phyloP scores from a whole-genome alignment of 805 yeast genomes.

The Henningerozyma blattae region DNA sequence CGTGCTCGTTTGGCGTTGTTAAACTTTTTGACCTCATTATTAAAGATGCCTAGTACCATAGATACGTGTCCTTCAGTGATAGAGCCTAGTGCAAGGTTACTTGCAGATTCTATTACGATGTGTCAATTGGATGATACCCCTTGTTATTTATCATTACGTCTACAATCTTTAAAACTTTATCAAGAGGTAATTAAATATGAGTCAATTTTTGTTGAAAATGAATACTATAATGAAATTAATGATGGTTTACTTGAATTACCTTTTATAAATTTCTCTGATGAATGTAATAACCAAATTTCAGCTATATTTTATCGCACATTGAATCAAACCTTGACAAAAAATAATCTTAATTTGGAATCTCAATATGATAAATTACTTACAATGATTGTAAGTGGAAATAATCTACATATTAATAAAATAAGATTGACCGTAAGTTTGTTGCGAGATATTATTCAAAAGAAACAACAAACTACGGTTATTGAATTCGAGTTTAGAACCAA shows the following conservation, averaged over 20 bases:
- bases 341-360: slow-evolving; percentile 24
- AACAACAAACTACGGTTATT: slow-evolving; percentile 49
- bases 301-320: slow-evolving; percentile 28
- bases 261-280: slow-evolving; percentile 18
- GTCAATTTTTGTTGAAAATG: slow-evolving; percentile 24
- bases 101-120: slow-evolving; percentile 22
- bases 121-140: slow-evolving; percentile 26
- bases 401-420: slow-evolving; percentile 26
- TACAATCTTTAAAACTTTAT: slow-evolving; percentile 34
- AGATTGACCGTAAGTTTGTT: slow-evolving; percentile 33
- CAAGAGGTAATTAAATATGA: slow-evolving; percentile 19
- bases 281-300: slow-evolving; percentile 21
- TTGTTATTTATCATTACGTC: slow-evolving; percentile 31
- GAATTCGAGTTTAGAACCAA: slow-evolving; percentile 40
- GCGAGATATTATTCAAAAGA: slow-evolving; percentile 28
- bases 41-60: slow-evolving; percentile 24
- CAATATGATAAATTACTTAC: slow-evolving; percentile 26
- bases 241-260: slow-evolving; percentile 35
- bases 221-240: slow-evolving; percentile 25
- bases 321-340: slow-evolving; percentile 18
- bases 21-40: slow-evolving; percentile 27
- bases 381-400: slow-evolving; percentile 13
- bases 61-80: slow-evolving; percentile 29
- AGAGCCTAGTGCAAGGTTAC: slow-evolving; percentile 33
- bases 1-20: slow-evolving; percentile 40